These are phyloP conservation scores for Cucurbitaria berberidis DNA, from an alignment of 2,329 filamentous ascomycete species.

Conservation along the genomic window DNA sequence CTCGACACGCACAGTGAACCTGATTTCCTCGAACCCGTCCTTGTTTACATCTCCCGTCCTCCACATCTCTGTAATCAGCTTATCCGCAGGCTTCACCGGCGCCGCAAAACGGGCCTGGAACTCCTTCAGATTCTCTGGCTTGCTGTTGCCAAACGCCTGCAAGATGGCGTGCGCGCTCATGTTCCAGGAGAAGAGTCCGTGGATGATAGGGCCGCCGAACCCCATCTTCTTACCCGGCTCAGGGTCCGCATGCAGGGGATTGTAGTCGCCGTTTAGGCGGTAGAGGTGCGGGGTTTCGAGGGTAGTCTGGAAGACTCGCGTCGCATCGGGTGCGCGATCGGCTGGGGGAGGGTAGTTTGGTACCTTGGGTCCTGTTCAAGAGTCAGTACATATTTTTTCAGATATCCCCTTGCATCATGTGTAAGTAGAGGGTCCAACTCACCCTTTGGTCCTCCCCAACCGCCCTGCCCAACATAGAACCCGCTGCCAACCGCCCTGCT, in stretches of 20 bases:
- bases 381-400: not conserved
- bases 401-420: not conserved
- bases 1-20: constrained; percentile 79
- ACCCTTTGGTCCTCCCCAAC: constrained; percentile 91
- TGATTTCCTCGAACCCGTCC: constrained; percentile 76
- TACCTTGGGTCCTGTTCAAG: constrained; percentile 65
- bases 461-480: constrained; percentile 82
- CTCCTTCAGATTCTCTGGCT: constrained; percentile 82
- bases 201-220: constrained; percentile 86
- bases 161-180: constrained; percentile 75
- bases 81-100: constrained; percentile 83
- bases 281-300: constrained; percentile 67
- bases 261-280: constrained; percentile 90
- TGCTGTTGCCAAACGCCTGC: constrained; percentile 73
- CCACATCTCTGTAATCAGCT: constrained; percentile 83
- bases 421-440: constrained; percentile 17
- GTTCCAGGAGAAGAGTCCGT: constrained; percentile 90
- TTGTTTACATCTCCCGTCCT: constrained; percentile 70
- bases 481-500: constrained; percentile 70
- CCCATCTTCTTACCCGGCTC: constrained; percentile 89
- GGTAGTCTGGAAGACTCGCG: constrained; percentile 73
- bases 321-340: constrained; percentile 72
- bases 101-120: constrained; percentile 89
- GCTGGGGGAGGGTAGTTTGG: constrained; percentile 79
- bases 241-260: constrained; percentile 86